phyloP scores from a whole-genome alignment of 1,284 basidiomycete species.

The Boletus mariae region DNA sequence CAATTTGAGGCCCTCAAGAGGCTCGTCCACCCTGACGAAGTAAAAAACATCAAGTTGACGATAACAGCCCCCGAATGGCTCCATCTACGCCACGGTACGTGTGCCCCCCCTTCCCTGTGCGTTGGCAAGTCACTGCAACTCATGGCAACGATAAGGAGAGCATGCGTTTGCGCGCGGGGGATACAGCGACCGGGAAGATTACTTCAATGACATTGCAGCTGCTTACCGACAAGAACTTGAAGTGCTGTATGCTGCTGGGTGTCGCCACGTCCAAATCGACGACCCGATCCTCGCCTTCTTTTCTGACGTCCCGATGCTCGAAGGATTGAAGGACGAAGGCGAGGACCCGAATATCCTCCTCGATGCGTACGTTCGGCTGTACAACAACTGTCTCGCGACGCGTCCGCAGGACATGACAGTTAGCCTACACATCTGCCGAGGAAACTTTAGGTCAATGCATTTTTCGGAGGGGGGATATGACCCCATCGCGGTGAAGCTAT shows the following conservation, averaged over 20 bases:
- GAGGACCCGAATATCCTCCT: constrained; percentile 62
- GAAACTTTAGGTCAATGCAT: constrained; percentile 63
- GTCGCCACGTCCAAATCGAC: constrained; percentile 74
- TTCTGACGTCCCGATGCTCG: constrained; percentile 58
- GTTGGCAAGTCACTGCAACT: not conserved
- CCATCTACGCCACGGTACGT: constrained; percentile 64
- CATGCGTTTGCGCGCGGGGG: constrained; percentile 20
- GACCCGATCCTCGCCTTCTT: constrained; percentile 69
- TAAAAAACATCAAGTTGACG: constrained; percentile 69
- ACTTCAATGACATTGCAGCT: constrained; percentile 67
- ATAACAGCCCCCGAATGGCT: constrained; percentile 75
- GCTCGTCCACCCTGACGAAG: constrained; percentile 55
- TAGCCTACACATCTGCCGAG: constrained; percentile 75
- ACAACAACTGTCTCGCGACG: constrained; percentile 61
- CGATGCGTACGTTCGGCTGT: constrained; percentile 65
- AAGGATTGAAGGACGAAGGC: constrained; percentile 58
- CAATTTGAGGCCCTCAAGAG: constrained; percentile 59
- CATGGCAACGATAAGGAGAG: constrained; percentile 13
- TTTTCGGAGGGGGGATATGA: constrained; percentile 76
- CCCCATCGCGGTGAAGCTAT: constrained; percentile 70
- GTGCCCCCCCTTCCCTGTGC: not conserved
- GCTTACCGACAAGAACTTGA: constrained; percentile 72
- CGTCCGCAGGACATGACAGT: constrained; percentile 64
- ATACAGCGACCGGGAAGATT: constrained; percentile 50
- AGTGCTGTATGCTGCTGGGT: constrained; percentile 70